Conservation (phyloP, 192 early-diverging fungal species). For the Podila epigama region DNA sequence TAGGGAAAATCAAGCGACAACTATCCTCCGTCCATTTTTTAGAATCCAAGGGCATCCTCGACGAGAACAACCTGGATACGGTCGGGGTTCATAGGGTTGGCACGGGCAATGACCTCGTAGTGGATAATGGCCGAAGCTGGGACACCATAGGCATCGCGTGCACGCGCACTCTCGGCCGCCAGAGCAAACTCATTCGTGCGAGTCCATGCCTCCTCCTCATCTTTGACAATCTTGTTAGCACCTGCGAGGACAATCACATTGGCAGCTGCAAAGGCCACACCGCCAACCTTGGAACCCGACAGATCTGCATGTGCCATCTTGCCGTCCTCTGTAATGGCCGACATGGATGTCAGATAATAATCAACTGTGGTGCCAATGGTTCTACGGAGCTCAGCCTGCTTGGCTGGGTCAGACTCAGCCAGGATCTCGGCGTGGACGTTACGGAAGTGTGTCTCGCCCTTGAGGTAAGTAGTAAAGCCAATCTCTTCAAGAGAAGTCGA, state of each 20-base stretch:
- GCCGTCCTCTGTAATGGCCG: conserved; percentile 50
- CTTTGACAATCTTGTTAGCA: conserved; percentile 55
- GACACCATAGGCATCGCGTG: conserved; percentile 49
- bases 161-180: conserved; percentile 47
- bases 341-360: conserved; percentile 49
- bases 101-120: conserved; percentile 37
- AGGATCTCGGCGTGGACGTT: conserved; percentile 48
- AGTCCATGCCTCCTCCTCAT: conserved; percentile 43
- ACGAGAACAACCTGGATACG: conserved; percentile 47
- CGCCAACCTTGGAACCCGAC: conserved; percentile 50
- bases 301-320: conserved; percentile 44
- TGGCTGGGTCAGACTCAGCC: conserved; percentile 41
- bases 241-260: conserved; percentile 47
- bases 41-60: conserved; percentile 53
- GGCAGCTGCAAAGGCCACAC: conserved; percentile 37
- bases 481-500: conserved; percentile 53
- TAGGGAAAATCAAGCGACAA: too few species aligned
- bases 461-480: conserved; percentile 53
- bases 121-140: conserved; percentile 43
- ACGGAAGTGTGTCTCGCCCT: conserved; percentile 42
- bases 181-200: conserved; percentile 48
- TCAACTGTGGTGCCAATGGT: conserved; percentile 49
- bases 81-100: conserved; percentile 35
- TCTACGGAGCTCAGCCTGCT: conserved; percentile 43
- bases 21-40: conserved; percentile 19